Conservation (phyloP, 2,329 filamentous ascomycete genomes). For the Fusarium newnesense region DNA sequence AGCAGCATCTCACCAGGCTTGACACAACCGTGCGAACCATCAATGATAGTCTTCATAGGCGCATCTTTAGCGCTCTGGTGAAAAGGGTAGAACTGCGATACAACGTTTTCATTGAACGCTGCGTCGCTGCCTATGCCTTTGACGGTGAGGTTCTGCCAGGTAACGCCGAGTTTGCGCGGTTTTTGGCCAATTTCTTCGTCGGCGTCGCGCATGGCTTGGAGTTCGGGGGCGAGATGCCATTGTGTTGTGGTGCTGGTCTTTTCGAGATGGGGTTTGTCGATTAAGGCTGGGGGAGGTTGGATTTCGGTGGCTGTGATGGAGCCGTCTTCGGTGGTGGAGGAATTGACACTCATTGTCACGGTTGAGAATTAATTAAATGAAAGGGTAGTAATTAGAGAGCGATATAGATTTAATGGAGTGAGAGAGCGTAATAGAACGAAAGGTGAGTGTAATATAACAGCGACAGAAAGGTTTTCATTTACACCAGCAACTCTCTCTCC, state of each 20-base stretch:
- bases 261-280: not conserved
- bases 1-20: slow-evolving; percentile 78
- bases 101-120: slow-evolving; percentile 72
- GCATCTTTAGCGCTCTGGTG: slow-evolving; percentile 61
- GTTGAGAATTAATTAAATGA: not conserved
- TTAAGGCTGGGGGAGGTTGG: not conserved
- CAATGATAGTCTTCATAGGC: slow-evolving; percentile 71
- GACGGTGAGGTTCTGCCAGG: slow-evolving; percentile 73
- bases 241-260: not conserved
- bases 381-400: not conserved
- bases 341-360: not conserved
- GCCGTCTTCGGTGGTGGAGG: not conserved
- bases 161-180: slow-evolving; percentile 65
- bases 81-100: slow-evolving; percentile 65
- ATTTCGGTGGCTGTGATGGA: not conserved
- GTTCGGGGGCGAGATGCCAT: not conserved
- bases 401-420: no score
- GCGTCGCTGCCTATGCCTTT: slow-evolving; percentile 69
- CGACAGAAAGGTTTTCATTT: not conserved
- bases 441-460: not conserved
- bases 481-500: rapidly evolving
- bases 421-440: not conserved
- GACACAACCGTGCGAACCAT: slow-evolving; percentile 73
- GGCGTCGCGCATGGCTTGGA: not conserved
- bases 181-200: not conserved